These are phyloP conservation scores for Amanita molliuscula DNA, from an alignment of 768 basidiomycete species.

Conservation along the genomic window DNA sequence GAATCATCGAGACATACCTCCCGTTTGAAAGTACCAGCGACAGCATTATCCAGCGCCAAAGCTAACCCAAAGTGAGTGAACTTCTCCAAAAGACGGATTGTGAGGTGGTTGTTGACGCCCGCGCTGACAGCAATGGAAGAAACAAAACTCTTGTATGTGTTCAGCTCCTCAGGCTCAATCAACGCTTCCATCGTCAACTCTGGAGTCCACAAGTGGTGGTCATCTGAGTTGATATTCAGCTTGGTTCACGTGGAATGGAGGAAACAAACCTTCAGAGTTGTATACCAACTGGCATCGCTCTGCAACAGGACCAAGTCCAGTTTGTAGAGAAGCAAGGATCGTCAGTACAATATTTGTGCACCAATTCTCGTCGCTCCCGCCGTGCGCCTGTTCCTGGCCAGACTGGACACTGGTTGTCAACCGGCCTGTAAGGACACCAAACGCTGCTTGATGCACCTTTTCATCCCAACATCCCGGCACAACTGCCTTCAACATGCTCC, in stretches of 20 bases:
- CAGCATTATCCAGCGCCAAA: conserved; percentile 52
- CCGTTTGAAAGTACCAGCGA: conserved; percentile 57
- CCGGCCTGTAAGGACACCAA: conserved; percentile 59
- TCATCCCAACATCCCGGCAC: conserved; percentile 63
- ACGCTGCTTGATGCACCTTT: conserved; percentile 54
- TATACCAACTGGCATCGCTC: conserved; percentile 15
- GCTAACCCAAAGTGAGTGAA: conserved; percentile 60
- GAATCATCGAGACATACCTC: conserved; percentile 37
- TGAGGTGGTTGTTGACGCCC: conserved; percentile 29
- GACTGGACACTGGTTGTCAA: neutral
- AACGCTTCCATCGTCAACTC: conserved; percentile 45
- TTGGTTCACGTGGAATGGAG: neutral
- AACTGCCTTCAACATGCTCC: conserved; percentile 61
- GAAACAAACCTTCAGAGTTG: conserved; percentile 14
- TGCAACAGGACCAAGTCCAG: conserved; percentile 35
- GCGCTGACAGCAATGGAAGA: conserved; percentile 24
- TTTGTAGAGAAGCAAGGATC: conserved; percentile 59
- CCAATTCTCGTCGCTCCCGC: conserved; percentile 24
- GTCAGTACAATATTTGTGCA: conserved; percentile 68
- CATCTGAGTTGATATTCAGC: neutral
- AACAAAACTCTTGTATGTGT: conserved; percentile 50
- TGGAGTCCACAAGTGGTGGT: conserved; percentile 11
- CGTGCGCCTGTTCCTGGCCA: conserved; percentile 11
- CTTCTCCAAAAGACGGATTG: conserved; percentile 54
- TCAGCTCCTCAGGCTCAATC: conserved; percentile 57